phyloP scores from a whole-genome alignment of 31 red algal genomes.

The Endocladia muricata region DNA sequence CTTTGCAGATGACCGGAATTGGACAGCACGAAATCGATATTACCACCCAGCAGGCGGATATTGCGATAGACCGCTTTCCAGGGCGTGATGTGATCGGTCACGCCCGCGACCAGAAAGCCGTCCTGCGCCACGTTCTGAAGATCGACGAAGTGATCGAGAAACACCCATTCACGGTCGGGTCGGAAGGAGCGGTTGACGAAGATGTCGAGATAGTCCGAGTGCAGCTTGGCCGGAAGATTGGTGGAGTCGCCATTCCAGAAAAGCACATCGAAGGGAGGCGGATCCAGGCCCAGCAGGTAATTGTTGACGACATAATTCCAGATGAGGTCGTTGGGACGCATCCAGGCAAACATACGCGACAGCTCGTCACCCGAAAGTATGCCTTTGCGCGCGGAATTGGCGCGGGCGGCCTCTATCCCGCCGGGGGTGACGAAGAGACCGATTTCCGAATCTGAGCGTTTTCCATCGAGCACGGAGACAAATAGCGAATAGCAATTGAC shows the following conservation, averaged over 20 bases:
- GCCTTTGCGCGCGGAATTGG: not conserved
- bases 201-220: not conserved
- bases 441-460: not conserved
- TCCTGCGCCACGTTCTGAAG: not conserved
- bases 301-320: slow-evolving; percentile 1
- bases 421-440: not conserved
- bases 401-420: not conserved
- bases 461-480: not conserved
- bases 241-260: slow-evolving; percentile 5
- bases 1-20: not conserved
- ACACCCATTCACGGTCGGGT: not conserved
- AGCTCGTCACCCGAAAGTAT: not conserved
- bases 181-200: not conserved
- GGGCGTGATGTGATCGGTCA: not conserved
- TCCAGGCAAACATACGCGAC: not conserved
- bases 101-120: not conserved
- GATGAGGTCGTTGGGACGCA: not conserved
- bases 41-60: not conserved
- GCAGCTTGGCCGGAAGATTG: not conserved
- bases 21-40: not conserved
- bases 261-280: not conserved
- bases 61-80: not conserved
- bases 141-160: not conserved
- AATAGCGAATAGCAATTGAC: not conserved
- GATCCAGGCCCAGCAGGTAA: not conserved